Conservation (phyloP, 2,329 filamentous ascomycete species). For the Raffaelea ambrosiae region DNA sequence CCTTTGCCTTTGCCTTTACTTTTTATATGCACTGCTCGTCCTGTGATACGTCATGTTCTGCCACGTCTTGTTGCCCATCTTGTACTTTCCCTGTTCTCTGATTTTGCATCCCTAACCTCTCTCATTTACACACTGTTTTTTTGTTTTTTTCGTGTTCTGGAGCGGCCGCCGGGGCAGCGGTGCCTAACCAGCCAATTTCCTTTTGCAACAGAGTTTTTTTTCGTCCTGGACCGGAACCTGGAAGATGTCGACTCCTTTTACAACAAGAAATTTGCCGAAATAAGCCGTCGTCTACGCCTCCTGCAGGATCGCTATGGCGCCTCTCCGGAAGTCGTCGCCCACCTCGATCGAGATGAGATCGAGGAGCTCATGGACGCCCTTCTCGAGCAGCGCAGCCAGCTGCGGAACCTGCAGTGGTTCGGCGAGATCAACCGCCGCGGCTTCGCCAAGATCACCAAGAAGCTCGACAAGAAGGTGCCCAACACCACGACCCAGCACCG, state of each 20-base stretch:
- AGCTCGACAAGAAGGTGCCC: conserved; percentile 89
- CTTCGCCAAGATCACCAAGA: conserved; percentile 98
- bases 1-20: neutral
- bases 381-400: conserved; percentile 75
- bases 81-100: too few relatives aligned
- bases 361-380: conserved; percentile 88
- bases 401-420: conserved; percentile 94
- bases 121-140: too few relatives aligned
- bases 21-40: conserved; percentile 10
- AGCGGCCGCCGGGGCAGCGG: conserved; percentile 15
- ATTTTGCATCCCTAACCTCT: too few relatives aligned
- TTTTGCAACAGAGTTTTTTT: conserved; percentile 74
- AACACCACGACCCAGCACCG: conserved; percentile 68
- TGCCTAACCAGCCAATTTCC: conserved; percentile 24
- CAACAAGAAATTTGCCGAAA: conserved; percentile 88
- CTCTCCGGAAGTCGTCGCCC: conserved; percentile 57
- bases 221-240: conserved; percentile 89
- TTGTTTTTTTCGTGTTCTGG: conserved; percentile 1
- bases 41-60: conserved; percentile 3
- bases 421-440: conserved; percentile 92
- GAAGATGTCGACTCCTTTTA: conserved; percentile 96
- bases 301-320: conserved; percentile 82
- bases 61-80: too few relatives aligned
- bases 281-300: conserved; percentile 72
- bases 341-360: conserved; percentile 77